Evolutionary conservation across 495 filamentous ascomycete genomes (phyloP).

Genomic region (Endocarpon pusillum): DNA sequence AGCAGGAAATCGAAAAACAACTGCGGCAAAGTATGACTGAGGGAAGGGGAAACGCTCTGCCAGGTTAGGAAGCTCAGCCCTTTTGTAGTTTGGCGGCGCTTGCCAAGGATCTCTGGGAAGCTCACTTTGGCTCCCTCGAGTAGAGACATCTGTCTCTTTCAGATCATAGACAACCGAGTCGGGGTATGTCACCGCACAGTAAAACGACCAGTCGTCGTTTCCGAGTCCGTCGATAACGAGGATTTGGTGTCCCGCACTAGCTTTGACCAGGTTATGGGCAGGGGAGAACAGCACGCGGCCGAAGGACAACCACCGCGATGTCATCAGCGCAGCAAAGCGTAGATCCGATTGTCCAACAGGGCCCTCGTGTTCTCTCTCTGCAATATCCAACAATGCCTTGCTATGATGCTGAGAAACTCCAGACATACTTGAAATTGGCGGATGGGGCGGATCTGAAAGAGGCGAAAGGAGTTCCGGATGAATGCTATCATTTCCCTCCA

Average conservation of each 20-base stretch:
- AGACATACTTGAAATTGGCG: too few relatives aligned
- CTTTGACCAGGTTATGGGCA: conserved; percentile 61
- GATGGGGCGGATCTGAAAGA: too few relatives aligned
- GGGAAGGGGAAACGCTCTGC: conserved; percentile 70
- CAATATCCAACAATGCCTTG: conserved; percentile 27
- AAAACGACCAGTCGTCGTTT: conserved; percentile 94
- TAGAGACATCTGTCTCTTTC: conserved; percentile 18
- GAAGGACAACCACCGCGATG: conserved; percentile 80
- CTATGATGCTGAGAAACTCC: conserved; percentile 22
- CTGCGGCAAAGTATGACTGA: conserved; percentile 63
- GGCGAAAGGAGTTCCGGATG: too few relatives aligned
- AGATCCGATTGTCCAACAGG: conserved; percentile 64
- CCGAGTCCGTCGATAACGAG: conserved; percentile 86
- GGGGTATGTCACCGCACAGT: conserved; percentile 83
- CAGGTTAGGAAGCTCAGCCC: conserved; percentile 55
- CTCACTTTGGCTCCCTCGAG: too few relatives aligned
- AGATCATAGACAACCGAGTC: conserved; percentile 69
- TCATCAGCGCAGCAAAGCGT: conserved; percentile 61
- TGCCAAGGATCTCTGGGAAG: conserved; percentile 23
- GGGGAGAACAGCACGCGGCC: conserved; percentile 90
- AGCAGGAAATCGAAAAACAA: conserved; percentile 77
- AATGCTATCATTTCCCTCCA: too few relatives aligned
- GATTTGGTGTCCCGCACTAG: conserved; percentile 41
- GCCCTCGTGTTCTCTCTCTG: conserved; percentile 40
- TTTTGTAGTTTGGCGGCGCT: conserved; percentile 69